These are phyloP conservation scores for Xylariales sp. DNA, from an alignment of 2,329 filamentous ascomycete genomes.

Conservation along the genomic window DNA sequence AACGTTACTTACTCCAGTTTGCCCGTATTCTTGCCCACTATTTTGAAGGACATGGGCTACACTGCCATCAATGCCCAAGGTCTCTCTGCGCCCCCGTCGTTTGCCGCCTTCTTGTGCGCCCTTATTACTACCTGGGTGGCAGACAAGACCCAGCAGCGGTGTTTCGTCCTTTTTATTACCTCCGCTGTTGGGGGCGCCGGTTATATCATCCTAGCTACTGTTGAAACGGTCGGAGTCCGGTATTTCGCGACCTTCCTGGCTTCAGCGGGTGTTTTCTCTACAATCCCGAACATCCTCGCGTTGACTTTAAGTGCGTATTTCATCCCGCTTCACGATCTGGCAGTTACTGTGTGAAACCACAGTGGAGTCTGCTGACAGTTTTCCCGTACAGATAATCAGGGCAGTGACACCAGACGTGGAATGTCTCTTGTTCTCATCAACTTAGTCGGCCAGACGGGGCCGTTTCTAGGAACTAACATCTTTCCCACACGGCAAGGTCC, in stretches of 20 bases:
- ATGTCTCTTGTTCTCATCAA: conserved; percentile 47
- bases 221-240: conserved; percentile 53
- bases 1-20: conserved; percentile 90
- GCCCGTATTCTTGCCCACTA: conserved; percentile 87
- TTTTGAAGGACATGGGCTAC: conserved; percentile 79
- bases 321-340: neutral
- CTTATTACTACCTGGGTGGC: conserved; percentile 45
- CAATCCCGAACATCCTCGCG: conserved; percentile 45
- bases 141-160: conserved; percentile 46
- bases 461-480: conserved; percentile 45
- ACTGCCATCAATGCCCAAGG: conserved; percentile 45
- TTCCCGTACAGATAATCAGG: conserved; percentile 44
- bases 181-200: conserved; percentile 44
- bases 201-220: conserved; percentile 46
- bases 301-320: conserved; percentile 43
- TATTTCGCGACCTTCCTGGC: conserved; percentile 62
- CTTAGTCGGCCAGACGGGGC: conserved; percentile 46
- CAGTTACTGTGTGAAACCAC: neutral
- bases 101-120: conserved; percentile 44
- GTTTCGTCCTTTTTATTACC: conserved; percentile 41
- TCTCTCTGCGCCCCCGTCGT: conserved; percentile 45
- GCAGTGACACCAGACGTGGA: conserved; percentile 44
- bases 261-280: conserved; percentile 54
- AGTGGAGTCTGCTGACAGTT: conserved; percentile 21
- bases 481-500: conserved; percentile 40